Conservation (phyloP, 306 rosid species). For the Gleditsia sinensis region DNA sequence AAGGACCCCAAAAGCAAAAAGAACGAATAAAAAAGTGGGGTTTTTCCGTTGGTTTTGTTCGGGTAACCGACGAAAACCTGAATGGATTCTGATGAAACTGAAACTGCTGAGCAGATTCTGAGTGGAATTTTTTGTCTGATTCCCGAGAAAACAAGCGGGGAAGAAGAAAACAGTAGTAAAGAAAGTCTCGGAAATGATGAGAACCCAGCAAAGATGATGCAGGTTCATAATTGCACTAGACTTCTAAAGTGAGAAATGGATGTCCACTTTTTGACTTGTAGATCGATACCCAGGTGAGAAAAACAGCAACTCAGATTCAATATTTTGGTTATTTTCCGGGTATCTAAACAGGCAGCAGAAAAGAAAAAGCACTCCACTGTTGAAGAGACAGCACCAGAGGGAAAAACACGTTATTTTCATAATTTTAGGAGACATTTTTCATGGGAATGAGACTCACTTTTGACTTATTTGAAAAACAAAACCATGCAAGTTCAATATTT, state of each 20-base stretch:
- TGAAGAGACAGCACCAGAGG: too few relatives aligned
- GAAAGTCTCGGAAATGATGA: conserved; percentile 2
- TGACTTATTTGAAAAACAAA: not conserved
- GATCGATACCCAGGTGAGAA: not conserved
- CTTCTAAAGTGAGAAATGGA: not conserved
- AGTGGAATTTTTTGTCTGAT: conserved; percentile 34
- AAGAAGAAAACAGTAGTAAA: not conserved
- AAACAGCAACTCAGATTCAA: too few relatives aligned
- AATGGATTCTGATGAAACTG: conserved; percentile 11
- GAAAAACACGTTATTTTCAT: not conserved
- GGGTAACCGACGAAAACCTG: conserved; percentile 30
- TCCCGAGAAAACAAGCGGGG: conserved; percentile 34
- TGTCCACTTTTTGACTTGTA: not conserved
- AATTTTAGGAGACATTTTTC: not conserved
- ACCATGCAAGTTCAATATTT: not conserved
- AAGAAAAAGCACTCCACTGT: too few relatives aligned
- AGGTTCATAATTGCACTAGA: conserved; percentile 6
- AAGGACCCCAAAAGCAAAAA: not conserved
- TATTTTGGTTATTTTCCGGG: too few relatives aligned
- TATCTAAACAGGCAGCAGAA: too few relatives aligned
- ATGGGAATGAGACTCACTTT: not conserved
- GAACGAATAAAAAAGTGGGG: not conserved
- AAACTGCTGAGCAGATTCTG: conserved; percentile 32
- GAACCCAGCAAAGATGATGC: not conserved
- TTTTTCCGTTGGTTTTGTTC: conserved; percentile 16